These are phyloP conservation scores for Mycena crocata DNA, from an alignment of 768 basidiomycete genomes.

Conservation along the genomic window DNA sequence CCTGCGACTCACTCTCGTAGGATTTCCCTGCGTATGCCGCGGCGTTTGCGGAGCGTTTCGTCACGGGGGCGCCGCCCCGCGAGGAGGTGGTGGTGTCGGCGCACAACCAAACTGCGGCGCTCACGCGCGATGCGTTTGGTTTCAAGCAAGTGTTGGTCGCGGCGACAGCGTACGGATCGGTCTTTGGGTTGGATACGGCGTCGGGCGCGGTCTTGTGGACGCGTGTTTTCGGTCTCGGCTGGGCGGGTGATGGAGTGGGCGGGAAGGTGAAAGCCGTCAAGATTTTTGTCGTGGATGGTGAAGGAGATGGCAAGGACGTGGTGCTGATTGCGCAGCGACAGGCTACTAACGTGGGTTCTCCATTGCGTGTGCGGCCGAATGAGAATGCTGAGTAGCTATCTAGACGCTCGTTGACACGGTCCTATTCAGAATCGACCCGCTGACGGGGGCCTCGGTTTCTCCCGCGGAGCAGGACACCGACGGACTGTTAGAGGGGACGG, in stretches of 20 bases:
- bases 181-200: conserved; percentile 86
- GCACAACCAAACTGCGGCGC: conserved; percentile 47
- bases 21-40: conserved; percentile 76
- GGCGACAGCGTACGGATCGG: conserved; percentile 77
- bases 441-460: conserved; percentile 76
- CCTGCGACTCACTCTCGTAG: conserved; percentile 47
- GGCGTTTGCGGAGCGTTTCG: conserved; percentile 78
- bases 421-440: conserved; percentile 78
- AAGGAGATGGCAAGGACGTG: conserved; percentile 66
- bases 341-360: conserved; percentile 67
- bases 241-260: conserved; percentile 65
- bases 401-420: conserved; percentile 78
- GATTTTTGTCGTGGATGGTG: conserved; percentile 64
- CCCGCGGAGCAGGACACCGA: conserved; percentile 46
- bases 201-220: conserved; percentile 86
- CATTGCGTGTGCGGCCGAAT: conserved; percentile 9
- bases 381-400: conserved; percentile 5
- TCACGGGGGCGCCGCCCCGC: conserved; percentile 60
- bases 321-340: conserved; percentile 71
- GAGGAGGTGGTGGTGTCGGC: conserved; percentile 58
- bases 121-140: conserved; percentile 83
- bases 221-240: conserved; percentile 78
- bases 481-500: conserved; percentile 64
- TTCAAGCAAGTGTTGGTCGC: conserved; percentile 86
- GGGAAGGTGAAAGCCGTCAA: conserved; percentile 69